Base-by-base conservation (phyloP, 1,139 yeast species). In the Candida tetrigidarum region DNA sequence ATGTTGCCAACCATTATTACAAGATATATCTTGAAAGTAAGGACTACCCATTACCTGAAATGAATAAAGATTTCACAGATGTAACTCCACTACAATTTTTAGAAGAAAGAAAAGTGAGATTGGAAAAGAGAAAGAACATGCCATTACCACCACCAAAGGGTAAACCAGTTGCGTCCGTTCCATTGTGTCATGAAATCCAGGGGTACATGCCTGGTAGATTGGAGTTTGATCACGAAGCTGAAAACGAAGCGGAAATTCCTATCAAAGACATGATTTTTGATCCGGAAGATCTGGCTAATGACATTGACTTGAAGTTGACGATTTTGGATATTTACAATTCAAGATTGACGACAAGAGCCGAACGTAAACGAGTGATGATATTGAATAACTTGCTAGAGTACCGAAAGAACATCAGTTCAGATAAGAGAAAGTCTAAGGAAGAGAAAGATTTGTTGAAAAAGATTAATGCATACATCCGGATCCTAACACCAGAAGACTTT, bases 151-250 rank as follows among this genome's bases (percentile, higher is more conserved):
- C 80, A 12, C 93, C 96, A 18, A 91, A 92, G 45, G 81, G 85
- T 46, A 92, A 91, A 62, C 90, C 96, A 1, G 84, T 87, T 41
- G 92, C 97, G 0, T 89, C 97, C 9, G 96, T 88, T 7, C 99
- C 99, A 0, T 78, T 95, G 43, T 92, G 98, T 69, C 98, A 95
- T 61, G 98, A 95, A 59, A 83, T 93, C 50, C 98, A 93, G 65
- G 98, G 97, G 3, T 93, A 85, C 63, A 93, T 95, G 99, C 99
- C 99, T 29, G 99, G 99, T 39, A 81, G 99, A 57, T 73, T 93
- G 52, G 99, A 93, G 63, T 93, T 93, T 65, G 99, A 93, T 60
- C 89, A 86, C 49, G 99, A 93, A 63, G 91, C 88, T 33, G 99
- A 95, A 62, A 93, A 93, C 59, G 99, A 93, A 43, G 99, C 99